Base-by-base conservation (phyloP, 768 basidiomycete genomes). In the Podaxis pistillaris region DNA sequence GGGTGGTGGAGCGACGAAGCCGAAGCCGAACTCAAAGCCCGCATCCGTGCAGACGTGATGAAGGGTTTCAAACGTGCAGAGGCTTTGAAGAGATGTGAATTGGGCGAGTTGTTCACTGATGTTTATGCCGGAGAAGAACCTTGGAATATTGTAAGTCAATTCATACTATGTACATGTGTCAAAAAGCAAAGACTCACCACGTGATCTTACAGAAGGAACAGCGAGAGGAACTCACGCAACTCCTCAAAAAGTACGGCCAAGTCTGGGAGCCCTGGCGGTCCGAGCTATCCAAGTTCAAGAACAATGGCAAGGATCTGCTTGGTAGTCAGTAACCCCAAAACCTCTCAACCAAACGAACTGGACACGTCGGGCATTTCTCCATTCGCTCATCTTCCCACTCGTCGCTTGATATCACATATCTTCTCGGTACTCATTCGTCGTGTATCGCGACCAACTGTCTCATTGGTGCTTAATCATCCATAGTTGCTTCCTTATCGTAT, bases 121-220 rank as follows among this genome's bases (percentile, higher is more conserved):
- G 87, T 96, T 8, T 96, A 95, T 72, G 92, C 85, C 24, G 93
- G 91, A 2, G 86, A 92, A 66, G 84, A 89, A 69, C 91, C 91
- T 1, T 91, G 88, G 89, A 91, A 91, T 69, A 75, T 94, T 66
- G 93, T 92, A 70, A 71, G 93, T 81, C 52, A 33, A 26, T 24
- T 22, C 12, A 1, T 28, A 2, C n/a, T 40, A 38, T 37, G 9
- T 36, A 12, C 37, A 37, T 40, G 46, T 52, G 15, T 49, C 36
- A 4, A 22, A 28, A 4, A 11, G 24, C 37, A 24, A 33, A 33
- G 33, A 28, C n/a, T 64, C 6, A 63, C 60, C 40, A 38, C 38
- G 30, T 33, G 40, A 24, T 47, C 19, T 24, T 56, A 58, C 68
- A 96, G 94, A 85, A 73, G 68, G 94, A 96, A 73, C 94, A 98